Evolutionary conservation across 768 basidiomycete species (phyloP), one percentile per base, ranked within the genome.

Genomic region (Saitozyma podzolica): DNA sequence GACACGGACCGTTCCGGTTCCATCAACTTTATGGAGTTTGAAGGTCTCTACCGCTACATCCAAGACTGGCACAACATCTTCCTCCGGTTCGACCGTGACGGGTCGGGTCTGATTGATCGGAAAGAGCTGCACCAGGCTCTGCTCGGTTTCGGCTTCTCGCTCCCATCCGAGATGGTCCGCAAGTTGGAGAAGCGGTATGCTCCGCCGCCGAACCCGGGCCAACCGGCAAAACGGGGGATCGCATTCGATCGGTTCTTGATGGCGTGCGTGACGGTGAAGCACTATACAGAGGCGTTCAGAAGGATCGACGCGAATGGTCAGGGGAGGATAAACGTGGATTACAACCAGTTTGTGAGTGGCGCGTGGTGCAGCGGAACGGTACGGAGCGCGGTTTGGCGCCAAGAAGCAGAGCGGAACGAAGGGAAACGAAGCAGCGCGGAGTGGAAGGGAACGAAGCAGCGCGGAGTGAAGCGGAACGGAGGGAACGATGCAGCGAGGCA

Each of bases 261-360:
- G 78, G 78, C 78, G 50, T 79, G 78, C 59, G 78, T 79, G 13
- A 79, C 78, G n/a, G 78, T 79, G 40, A 79, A 79, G 61, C 78
- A 79, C 59, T 79, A 72, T 54, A 77, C 78, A 0, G 78, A 79
- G 63, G 74, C 70, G 20, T 79, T 79, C 59, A 70, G 78, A 50
- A 61, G 76, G 59, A 41, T 69, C 42, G 78, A 79, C 56, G 61
- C 62, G 16, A 63, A 67, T 49, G 60, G 64, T 20, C 63, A 70
- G 59, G 76, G 76, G 1, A 57, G 70, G 10, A 61, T 79, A 48
- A 79, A 69, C 37, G 54, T 79, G 55, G 78, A 79, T 61, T 79
- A 79, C 62, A 76, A 75, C 58, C 62, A 68, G 48, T 79, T 73
- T 61, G 76, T 79, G 66, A 70, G 72, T 68, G 43, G 10, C 20